Evolutionary conservation across 495 filamentous ascomycete species (phyloP).

Genomic region (Schizothecium vesticola): DNA sequence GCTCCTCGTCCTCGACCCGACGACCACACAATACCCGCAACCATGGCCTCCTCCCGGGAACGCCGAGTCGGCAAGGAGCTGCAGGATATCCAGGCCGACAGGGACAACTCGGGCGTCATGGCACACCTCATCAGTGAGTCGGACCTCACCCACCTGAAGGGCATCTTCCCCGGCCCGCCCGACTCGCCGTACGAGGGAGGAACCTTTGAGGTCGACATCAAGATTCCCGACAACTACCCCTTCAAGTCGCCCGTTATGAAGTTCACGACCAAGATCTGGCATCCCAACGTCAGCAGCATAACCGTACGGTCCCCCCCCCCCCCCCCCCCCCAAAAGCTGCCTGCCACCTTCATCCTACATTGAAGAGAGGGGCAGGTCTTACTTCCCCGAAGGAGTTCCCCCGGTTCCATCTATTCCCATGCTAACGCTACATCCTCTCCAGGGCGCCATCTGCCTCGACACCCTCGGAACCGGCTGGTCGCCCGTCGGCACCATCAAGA

Average conservation of each 20-base stretch:
- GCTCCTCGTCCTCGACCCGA: not conserved
- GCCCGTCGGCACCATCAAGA: conserved; percentile 93
- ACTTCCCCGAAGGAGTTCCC: not conserved
- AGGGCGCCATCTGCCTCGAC: conserved; percentile 98
- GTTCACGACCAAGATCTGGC: conserved; percentile 95
- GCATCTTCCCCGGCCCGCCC: conserved; percentile 79
- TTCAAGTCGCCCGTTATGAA: conserved; percentile 90
- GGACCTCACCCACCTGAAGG: conserved; percentile 79
- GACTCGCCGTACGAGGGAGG: conserved; percentile 94
- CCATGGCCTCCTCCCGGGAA: conserved; percentile 70
- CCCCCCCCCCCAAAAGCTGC: not conserved
- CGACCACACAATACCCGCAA: not conserved
- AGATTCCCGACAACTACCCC: conserved; percentile 83
- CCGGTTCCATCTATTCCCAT: not conserved
- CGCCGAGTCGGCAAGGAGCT: conserved; percentile 92
- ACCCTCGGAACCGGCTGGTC: conserved; percentile 88
- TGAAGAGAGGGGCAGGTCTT: not conserved
- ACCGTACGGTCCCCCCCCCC: conserved; percentile 56
- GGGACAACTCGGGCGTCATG: conserved; percentile 61
- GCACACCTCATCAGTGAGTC: conserved; percentile 57
- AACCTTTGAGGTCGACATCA: conserved; percentile 75
- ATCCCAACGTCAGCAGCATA: conserved; percentile 93
- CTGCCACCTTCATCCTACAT: not conserved
- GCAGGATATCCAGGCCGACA: conserved; percentile 74
- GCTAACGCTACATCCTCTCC: conserved; percentile 5